Evolutionary conservation across 768 basidiomycete species (phyloP).

Genomic region (Pleurotus salmoneostramineus): DNA sequence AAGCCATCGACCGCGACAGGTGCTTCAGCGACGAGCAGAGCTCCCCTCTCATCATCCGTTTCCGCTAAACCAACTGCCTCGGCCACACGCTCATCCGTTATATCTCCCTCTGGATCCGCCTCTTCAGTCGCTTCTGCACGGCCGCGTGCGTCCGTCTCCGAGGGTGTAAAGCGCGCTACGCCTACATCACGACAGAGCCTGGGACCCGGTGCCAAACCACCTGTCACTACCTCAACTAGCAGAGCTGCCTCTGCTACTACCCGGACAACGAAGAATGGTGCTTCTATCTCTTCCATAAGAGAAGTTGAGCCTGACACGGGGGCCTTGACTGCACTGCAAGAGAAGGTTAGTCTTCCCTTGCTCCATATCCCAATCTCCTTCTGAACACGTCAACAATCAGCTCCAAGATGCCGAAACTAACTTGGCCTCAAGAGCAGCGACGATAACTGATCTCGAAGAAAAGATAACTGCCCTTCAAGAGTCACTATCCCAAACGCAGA

Average conservation of each 20-base stretch:
- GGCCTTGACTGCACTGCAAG: slow-evolving; percentile 52
- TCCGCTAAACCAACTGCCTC: slow-evolving; percentile 25
- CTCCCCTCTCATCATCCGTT: slow-evolving; percentile 35
- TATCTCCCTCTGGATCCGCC: slow-evolving; percentile 52
- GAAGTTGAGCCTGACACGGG: slow-evolving; percentile 66
- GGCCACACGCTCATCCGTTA: slow-evolving; percentile 42
- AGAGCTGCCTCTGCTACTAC: slow-evolving; percentile 27
- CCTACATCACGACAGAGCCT: slow-evolving; percentile 35
- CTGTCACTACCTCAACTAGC: slow-evolving; percentile 24
- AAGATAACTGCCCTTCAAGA: slow-evolving; percentile 46
- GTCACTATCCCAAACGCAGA: slow-evolving; percentile 41
- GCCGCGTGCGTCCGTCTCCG: slow-evolving; percentile 68
- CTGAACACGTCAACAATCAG: slow-evolving; percentile 28
- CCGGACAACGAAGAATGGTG: slow-evolving; percentile 41
- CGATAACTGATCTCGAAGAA: slow-evolving; percentile 48
- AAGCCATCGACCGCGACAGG: slow-evolving; percentile 21
- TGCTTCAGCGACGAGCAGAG: slow-evolving; percentile 24
- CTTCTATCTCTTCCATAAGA: slow-evolving; percentile 71
- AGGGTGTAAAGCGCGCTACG: slow-evolving; percentile 52
- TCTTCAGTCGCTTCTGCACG: slow-evolving; percentile 40
- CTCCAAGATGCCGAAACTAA: slow-evolving; percentile 55
- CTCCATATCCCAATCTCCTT: neutral
- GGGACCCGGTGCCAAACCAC: slow-evolving; percentile 1
- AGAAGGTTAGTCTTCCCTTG: slow-evolving; percentile 38
- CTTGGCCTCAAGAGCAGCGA: slow-evolving; percentile 47